These are phyloP conservation scores for Pestalotiopsis sp. DNA, from an alignment of 2,329 filamentous ascomycete genomes.

Conservation along the genomic window DNA sequence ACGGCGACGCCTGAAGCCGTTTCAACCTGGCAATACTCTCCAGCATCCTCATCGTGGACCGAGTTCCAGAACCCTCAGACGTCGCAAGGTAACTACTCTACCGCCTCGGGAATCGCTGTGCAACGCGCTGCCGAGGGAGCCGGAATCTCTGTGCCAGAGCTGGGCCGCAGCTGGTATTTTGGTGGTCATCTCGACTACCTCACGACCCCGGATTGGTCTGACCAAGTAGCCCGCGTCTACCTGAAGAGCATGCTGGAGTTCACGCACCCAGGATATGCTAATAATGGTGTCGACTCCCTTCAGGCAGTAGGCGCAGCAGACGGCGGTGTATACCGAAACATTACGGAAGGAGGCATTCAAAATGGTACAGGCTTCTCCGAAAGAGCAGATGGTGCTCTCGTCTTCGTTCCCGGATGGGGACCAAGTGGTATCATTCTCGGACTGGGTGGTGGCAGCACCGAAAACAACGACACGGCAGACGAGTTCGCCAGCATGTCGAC, in stretches of 20 bases:
- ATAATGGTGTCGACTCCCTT: constrained; percentile 62
- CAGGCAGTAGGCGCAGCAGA: constrained; percentile 58
- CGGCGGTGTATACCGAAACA: constrained; percentile 71
- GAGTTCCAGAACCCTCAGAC: constrained; percentile 65
- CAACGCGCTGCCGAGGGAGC: constrained; percentile 76
- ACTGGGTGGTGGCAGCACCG: constrained; percentile 67
- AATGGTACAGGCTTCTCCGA: constrained; percentile 69
- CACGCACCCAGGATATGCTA: constrained; percentile 71
- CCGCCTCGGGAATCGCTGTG: constrained; percentile 55
- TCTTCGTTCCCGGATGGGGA: constrained; percentile 77
- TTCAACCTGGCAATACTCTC: constrained; percentile 72
- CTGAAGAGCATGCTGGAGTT: constrained; percentile 76
- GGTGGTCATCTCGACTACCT: constrained; percentile 71
- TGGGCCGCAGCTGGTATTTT: constrained; percentile 78
- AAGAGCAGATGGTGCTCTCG: constrained; percentile 72
- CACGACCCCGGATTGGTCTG: constrained; percentile 68
- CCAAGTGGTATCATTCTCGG: constrained; percentile 71
- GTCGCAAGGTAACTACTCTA: constrained; percentile 65
- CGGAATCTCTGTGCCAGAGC: constrained; percentile 68
- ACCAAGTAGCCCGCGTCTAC: constrained; percentile 65
- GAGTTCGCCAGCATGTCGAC: constrained; percentile 61
- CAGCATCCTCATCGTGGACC: constrained; percentile 61
- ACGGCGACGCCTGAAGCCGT: constrained; percentile 57
- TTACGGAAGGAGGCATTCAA: constrained; percentile 73
- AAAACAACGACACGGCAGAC: constrained; percentile 45